Percentiles rank a stretch among this genome's conserved stretches.
These are phyloP conservation scores for Fusarium pseudograminearum DNA, from an alignment of 2,329 filamentous ascomycete species.

Conservation along the genomic window DNA sequence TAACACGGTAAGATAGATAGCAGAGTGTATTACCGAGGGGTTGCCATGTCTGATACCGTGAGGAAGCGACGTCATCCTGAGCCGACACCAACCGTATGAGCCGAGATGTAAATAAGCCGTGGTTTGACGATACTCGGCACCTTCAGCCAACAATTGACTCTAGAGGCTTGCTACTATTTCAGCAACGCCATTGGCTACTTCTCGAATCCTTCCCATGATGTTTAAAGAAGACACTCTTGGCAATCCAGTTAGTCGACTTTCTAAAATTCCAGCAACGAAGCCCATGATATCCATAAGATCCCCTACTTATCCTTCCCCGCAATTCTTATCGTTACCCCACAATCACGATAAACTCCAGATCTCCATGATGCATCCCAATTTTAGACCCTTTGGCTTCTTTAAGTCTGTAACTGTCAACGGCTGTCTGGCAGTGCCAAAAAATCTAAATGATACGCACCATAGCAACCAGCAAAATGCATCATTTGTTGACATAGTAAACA, in stretches of 20 bases:
- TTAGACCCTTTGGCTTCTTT: slow-evolving; percentile 4
- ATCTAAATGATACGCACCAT: not conserved
- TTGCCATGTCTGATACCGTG: slow-evolving; percentile 32
- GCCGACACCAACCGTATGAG: slow-evolving; percentile 50
- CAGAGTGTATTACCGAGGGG: slow-evolving; percentile 42
- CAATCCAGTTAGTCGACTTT: not conserved
- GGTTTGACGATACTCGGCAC: slow-evolving; percentile 44
- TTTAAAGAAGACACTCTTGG: not conserved
- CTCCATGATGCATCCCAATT: slow-evolving; percentile 12
- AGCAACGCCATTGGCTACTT: not conserved
- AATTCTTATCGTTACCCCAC: slow-evolving; percentile 43
- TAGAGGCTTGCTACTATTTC: not conserved
- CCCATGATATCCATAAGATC: slow-evolving; percentile 10
- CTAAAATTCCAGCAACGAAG: slow-evolving; percentile 2
- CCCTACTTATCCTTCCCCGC: slow-evolving; percentile 35
- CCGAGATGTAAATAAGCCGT: slow-evolving; percentile 47
- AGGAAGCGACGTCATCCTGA: slow-evolving; percentile 50
- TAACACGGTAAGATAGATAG: slow-evolving; percentile 21
- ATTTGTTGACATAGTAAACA: not conserved
- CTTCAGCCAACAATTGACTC: slow-evolving; percentile 16
- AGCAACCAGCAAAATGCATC: slow-evolving; percentile 6
- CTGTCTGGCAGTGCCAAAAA: slow-evolving; percentile 19
- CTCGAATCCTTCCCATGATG: not conserved
- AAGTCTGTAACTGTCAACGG: slow-evolving; percentile 14
- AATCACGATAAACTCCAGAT: slow-evolving; percentile 36